Conservation (phyloP, 2,329 filamentous ascomycete genomes). For the Ascosphaera aggregata region DNA sequence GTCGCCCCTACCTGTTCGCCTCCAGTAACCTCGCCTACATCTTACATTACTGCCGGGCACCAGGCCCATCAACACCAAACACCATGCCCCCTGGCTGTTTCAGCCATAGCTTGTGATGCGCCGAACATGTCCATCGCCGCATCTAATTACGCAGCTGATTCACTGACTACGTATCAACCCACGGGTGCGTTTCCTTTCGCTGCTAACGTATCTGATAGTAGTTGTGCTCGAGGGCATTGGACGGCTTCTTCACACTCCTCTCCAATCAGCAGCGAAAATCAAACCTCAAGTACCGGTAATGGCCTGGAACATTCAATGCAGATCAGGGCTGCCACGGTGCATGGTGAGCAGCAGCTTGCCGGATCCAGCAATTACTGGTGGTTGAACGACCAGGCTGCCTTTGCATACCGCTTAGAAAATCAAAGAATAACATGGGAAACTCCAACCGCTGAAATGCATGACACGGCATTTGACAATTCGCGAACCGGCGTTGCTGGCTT, state of each 20-base stretch:
- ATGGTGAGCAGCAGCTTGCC: slow-evolving; percentile 33
- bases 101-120: neutral
- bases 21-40: neutral
- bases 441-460: neutral
- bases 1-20: neutral
- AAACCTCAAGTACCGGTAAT: slow-evolving; percentile 1
- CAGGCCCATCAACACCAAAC: neutral
- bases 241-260: neutral
- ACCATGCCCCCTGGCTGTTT: neutral
- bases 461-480: neutral
- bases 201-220: neutral
- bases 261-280: neutral
- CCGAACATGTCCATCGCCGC: neutral
- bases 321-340: slow-evolving; percentile 3
- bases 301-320: neutral
- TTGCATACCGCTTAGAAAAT: slow-evolving; percentile 38
- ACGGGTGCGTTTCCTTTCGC: slow-evolving; percentile 12
- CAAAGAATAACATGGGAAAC: slow-evolving; percentile 19
- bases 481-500: neutral
- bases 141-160: neutral
- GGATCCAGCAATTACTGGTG: slow-evolving; percentile 43
- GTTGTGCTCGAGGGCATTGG: slow-evolving; percentile 6
- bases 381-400: slow-evolving; percentile 35
- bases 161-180: slow-evolving; percentile 4
- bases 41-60: neutral